phyloP scores from a whole-genome alignment of 2,329 filamentous ascomycete species.

The Monosporascus sp. region DNA sequence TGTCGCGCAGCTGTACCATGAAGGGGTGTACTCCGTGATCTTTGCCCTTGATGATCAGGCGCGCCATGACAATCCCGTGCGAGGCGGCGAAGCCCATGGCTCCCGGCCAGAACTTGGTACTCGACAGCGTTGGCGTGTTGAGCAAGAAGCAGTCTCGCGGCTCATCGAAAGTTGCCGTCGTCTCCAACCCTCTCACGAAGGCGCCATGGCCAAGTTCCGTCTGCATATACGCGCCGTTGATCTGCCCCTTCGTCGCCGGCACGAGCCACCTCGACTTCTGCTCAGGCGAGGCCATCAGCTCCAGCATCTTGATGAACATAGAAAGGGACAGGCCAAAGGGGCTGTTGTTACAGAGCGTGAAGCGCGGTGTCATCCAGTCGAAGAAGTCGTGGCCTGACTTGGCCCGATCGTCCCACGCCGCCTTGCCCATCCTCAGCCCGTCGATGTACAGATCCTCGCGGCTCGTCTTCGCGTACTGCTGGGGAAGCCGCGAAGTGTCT shows the following conservation, averaged over 20 bases:
- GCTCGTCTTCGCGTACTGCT: constrained; percentile 17
- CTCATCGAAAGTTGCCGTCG: constrained; percentile 25
- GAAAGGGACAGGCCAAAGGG: constrained; percentile 11
- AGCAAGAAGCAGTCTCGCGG: constrained; percentile 25
- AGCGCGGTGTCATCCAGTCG: constrained; percentile 8
- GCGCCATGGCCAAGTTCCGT: constrained; percentile 29
- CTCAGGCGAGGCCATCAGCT: constrained; percentile 4
- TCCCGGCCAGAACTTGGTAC: constrained; percentile 28
- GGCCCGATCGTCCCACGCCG: constrained; percentile 18
- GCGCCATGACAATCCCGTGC: constrained; percentile 26
- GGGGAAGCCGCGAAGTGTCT: constrained; percentile 17
- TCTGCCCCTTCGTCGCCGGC: constrained; percentile 12
- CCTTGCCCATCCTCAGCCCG: constrained; percentile 18
- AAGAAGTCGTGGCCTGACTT: constrained; percentile 19
- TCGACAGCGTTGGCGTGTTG: constrained; percentile 21
- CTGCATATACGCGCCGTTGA: constrained; percentile 25
- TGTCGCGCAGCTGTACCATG: constrained; percentile 22
- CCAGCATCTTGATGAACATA: constrained; percentile 13
- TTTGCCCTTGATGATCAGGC: constrained; percentile 20
- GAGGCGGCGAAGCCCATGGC: constrained; percentile 21
- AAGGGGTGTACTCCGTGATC: constrained; percentile 26
- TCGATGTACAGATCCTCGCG: constrained; percentile 20
- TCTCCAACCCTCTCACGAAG: constrained; percentile 25
- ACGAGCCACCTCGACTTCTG: constrained; percentile 9
- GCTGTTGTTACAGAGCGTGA: constrained; percentile 11